Percentiles rank a stretch among this genome's conserved stretches.
These are phyloP conservation scores for Aspergillus candidus DNA, from an alignment of 2,329 filamentous ascomycete genomes.

Conservation along the genomic window DNA sequence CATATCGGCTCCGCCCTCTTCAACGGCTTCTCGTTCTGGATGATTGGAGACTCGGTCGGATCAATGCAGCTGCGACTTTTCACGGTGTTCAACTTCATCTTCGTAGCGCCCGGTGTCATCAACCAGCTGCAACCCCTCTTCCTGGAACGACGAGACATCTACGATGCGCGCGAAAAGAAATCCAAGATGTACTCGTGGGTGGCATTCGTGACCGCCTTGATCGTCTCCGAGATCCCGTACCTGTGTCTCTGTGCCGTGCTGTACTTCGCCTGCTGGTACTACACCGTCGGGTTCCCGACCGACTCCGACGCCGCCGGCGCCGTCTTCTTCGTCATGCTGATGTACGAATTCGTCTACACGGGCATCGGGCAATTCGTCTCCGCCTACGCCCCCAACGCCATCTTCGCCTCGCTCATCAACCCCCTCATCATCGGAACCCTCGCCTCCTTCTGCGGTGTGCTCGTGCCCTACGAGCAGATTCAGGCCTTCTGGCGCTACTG, in stretches of 20 bases:
- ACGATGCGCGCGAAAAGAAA: slow-evolving; percentile 61
- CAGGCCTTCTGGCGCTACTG: slow-evolving; percentile 29
- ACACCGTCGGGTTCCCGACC: slow-evolving; percentile 50
- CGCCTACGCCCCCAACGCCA: slow-evolving; percentile 62
- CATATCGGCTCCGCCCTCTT: slow-evolving; percentile 48
- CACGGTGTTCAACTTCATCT: slow-evolving; percentile 58
- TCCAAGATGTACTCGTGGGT: slow-evolving; percentile 68
- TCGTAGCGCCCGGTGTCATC: slow-evolving; percentile 44
- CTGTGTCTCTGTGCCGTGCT: slow-evolving; percentile 57
- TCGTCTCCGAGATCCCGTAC: slow-evolving; percentile 63
- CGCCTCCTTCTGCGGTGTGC: slow-evolving; percentile 26
- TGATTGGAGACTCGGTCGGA: slow-evolving; percentile 56
- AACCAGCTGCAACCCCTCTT: slow-evolving; percentile 58
- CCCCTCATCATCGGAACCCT: slow-evolving; percentile 59
- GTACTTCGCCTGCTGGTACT: slow-evolving; percentile 71
- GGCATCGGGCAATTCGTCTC: slow-evolving; percentile 74
- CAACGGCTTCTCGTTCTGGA: slow-evolving; percentile 57
- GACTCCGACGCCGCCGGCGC: slow-evolving; percentile 30
- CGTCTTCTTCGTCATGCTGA: slow-evolving; percentile 64
- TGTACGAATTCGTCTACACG: slow-evolving; percentile 66
- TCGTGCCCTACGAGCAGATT: slow-evolving; percentile 26
- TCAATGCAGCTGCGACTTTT: slow-evolving; percentile 71
- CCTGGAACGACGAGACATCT: slow-evolving; percentile 63
- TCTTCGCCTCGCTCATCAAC: slow-evolving; percentile 66
- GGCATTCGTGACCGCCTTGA: slow-evolving; percentile 64